These are phyloP conservation scores for Colletotrichum sp. DNA, from an alignment of 2,329 filamentous ascomycete species.

Conservation along the genomic window DNA sequence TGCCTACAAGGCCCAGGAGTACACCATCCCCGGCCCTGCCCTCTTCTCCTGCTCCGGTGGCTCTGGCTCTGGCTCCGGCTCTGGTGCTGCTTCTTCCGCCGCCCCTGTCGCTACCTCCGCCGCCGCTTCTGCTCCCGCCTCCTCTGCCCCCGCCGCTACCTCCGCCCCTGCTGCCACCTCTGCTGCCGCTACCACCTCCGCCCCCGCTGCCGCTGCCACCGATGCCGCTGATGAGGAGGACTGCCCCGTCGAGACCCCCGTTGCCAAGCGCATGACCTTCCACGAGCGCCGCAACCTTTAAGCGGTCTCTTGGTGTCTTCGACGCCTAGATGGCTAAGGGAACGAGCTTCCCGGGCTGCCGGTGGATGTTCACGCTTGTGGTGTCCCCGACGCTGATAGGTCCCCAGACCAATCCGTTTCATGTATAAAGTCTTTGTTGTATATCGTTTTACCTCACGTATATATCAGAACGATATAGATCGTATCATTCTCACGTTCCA, in stretches of 20 bases:
- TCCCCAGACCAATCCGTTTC: not conserved
- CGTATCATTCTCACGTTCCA: constrained; percentile 5
- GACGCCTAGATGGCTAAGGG: not conserved
- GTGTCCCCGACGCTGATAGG: not conserved
- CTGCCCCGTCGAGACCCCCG: constrained; percentile 7
- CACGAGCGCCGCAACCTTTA: constrained; percentile 20
- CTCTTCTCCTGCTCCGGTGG: constrained; percentile 48
- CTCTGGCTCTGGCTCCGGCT: constrained; percentile 8
- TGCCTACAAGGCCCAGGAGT: constrained; percentile 48
- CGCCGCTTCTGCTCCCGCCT: not conserved
- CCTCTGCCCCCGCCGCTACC: not conserved
- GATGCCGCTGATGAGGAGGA: not conserved
- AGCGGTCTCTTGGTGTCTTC: not conserved
- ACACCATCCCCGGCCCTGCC: constrained; percentile 51
- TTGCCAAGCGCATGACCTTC: constrained; percentile 19
- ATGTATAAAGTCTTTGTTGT: constrained; percentile 18
- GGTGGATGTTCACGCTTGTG: constrained; percentile 4
- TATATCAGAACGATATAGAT: constrained; percentile 17
- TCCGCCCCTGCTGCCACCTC: not conserved
- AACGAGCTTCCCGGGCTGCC: not conserved
- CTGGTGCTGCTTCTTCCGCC: not conserved
- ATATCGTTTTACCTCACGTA: constrained; percentile 13
- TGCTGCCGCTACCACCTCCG: not conserved
- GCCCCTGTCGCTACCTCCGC: not conserved
- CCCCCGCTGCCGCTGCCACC: not conserved